Base-by-base conservation (phyloP, 371 early-diverging fungal genomes). In the Mortierella sp. region DNA sequence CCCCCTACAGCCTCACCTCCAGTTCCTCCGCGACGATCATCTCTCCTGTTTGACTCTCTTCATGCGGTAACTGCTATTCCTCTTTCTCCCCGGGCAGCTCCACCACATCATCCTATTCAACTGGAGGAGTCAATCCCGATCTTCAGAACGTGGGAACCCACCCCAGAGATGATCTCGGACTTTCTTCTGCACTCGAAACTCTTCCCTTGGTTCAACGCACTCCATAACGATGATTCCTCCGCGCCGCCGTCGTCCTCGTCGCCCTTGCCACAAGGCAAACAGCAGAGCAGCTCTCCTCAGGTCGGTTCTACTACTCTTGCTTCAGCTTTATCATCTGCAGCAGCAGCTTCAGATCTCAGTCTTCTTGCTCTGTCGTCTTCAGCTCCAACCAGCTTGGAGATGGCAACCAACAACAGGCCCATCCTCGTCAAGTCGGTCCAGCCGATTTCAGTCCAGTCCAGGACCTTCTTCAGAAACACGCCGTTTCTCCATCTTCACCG, bases 381-480 rank as follows among this genome's bases (percentile, higher is more conserved):
- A 63, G 6, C 63, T 34, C 9, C 63, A 34, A 19, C 28, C 14
- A 63, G 31, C 38, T 16, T 14, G 50, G 50, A 50, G 55, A 16
- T 0, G 24, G 7, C 5, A 19, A 28, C 6, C 58, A 34, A 63
- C 3, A 63, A 28, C 13, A 16, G 3, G 68, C 21, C 38, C 8
- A 21, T 38, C 3, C 10, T 42, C 38, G 24, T 68, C 68, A 68
- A 38, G 24, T 4, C 38, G 1, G 38, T 68, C 24, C 68, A 68
- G 24, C 68, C 21, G 44, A 34, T 68, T 10, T 42, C 68, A 8
- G 42, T 38, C 3, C 68, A 68, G 24, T 68, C 68, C 11, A 19
- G 68, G 2, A 68, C 68, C 10, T 68, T 38, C 11, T 76, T 7
- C 79, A 79, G 45, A 76, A 83, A 21, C 70, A 21, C 24, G 10